phyloP scores from a whole-genome alignment of 2,329 filamentous ascomycete genomes.

The Coniochaeta hoffmannii region DNA sequence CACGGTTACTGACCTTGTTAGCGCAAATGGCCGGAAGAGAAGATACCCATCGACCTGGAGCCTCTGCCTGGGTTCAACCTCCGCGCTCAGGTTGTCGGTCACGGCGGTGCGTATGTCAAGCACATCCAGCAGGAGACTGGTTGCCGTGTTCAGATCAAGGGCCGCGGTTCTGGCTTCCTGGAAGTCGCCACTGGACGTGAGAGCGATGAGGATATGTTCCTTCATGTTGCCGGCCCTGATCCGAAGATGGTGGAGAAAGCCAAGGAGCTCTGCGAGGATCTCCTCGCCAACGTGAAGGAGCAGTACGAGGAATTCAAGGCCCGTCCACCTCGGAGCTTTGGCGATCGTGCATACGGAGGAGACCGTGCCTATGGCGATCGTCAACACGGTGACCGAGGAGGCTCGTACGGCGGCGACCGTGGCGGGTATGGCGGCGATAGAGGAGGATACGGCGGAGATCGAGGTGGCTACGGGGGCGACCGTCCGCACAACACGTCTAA shows the following conservation, averaged over 20 bases:
- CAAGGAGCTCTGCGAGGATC: slow-evolving; percentile 81
- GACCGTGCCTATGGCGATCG: slow-evolving; percentile 13
- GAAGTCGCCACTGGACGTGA: slow-evolving; percentile 83
- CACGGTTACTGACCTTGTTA: slow-evolving; percentile 29
- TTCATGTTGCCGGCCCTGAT: slow-evolving; percentile 91
- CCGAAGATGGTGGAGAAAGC: slow-evolving; percentile 77
- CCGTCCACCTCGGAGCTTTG: slow-evolving; percentile 62
- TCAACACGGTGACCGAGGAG: slow-evolving; percentile 19
- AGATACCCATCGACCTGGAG: slow-evolving; percentile 84
- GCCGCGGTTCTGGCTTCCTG: slow-evolving; percentile 87
- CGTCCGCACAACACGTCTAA: slow-evolving; percentile 33
- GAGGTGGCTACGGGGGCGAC: slow-evolving; percentile 36
- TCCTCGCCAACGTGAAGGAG: slow-evolving; percentile 77
- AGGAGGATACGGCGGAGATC: slow-evolving; percentile 15
- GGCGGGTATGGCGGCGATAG: slow-evolving; percentile 17
- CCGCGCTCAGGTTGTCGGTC: slow-evolving; percentile 90
- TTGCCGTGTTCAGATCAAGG: slow-evolving; percentile 97
- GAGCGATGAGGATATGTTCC: slow-evolving; percentile 92
- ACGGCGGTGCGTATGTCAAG: slow-evolving; percentile 92
- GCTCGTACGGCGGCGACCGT: slow-evolving; percentile 25
- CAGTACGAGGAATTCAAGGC: slow-evolving; percentile 90
- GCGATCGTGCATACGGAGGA: slow-evolving; percentile 33
- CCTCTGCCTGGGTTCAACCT: slow-evolving; percentile 92
- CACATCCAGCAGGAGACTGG: slow-evolving; percentile 94
- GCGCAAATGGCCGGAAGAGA: slow-evolving; percentile 99